phyloP scores from a whole-genome alignment of 1,284 basidiomycete species.

The Testicularia cyperi region DNA sequence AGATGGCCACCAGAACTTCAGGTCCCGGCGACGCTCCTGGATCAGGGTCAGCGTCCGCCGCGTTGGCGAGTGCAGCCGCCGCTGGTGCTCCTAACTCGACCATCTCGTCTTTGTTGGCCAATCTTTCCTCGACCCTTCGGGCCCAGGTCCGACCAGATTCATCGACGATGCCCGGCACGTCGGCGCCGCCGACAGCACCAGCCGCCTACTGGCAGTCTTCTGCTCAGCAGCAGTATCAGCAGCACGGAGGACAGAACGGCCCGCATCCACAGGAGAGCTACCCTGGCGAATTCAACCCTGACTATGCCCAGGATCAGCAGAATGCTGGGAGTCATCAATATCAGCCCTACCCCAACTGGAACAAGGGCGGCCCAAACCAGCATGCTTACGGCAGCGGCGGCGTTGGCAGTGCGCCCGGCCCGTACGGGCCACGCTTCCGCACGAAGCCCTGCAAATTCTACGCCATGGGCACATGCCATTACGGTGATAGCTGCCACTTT shows the following conservation, averaged over 20 bases:
- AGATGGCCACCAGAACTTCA: too few relatives aligned
- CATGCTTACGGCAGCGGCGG: constrained; percentile 2
- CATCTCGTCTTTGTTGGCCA: constrained; percentile 20
- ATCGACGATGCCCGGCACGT: too few relatives aligned
- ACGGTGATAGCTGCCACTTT: constrained; percentile 13
- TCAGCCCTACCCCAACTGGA: too few relatives aligned
- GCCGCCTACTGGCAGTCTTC: too few relatives aligned
- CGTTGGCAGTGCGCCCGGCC: too few relatives aligned
- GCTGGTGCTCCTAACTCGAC: constrained; percentile 7
- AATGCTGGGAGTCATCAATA: too few relatives aligned
- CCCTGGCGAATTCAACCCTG: constrained; percentile 20
- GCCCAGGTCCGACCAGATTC: too few relatives aligned
- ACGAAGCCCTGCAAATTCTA: constrained; percentile 29
- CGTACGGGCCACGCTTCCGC: too few relatives aligned
- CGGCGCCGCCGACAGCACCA: too few relatives aligned
- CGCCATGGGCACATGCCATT: constrained; percentile 12
- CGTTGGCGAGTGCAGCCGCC: not conserved
- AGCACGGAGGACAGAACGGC: not conserved
- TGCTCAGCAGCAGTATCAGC: not conserved
- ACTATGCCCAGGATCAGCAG: constrained; percentile 1
- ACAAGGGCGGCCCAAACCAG: not conserved
- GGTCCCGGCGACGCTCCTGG: constrained; percentile 23
- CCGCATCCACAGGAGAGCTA: constrained; percentile 8
- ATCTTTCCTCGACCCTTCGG: constrained; percentile 5
- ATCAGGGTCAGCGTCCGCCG: too few relatives aligned